A percentile compares a stretch with the other conserved stretches of the same genome.
Conservation (phyloP, 768 basidiomycete species). For the Lactarius trivialis region DNA sequence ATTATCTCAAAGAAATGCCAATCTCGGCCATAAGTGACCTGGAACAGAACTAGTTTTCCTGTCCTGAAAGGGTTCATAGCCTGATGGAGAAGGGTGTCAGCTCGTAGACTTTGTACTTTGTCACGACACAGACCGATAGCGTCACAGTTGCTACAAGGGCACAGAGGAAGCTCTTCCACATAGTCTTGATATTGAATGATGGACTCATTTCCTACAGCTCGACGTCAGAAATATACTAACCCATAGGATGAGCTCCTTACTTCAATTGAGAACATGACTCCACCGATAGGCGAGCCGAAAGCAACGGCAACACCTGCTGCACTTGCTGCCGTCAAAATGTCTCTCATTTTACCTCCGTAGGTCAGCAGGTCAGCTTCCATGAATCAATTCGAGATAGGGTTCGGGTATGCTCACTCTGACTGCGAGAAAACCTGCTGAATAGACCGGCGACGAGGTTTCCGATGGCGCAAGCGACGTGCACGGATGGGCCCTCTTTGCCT, state of each 20-base stretch:
- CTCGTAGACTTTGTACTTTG: neutral
- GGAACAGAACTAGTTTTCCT: constrained; percentile 95
- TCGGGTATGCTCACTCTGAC: constrained; percentile 58
- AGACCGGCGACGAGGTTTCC: constrained; percentile 84
- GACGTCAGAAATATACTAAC: neutral
- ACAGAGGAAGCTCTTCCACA: constrained; percentile 98
- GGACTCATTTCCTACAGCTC: constrained; percentile 91
- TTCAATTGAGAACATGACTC: constrained; percentile 96
- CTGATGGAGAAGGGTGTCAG: constrained; percentile 34
- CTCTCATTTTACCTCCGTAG: constrained; percentile 65
- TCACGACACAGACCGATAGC: constrained; percentile 61
- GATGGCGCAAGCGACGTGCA: constrained; percentile 93
- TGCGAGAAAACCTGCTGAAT: constrained; percentile 76
- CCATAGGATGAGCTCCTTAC: constrained; percentile 35
- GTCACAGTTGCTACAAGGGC: constrained; percentile 96
- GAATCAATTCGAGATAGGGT: neutral
- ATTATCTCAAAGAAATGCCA: constrained; percentile 99
- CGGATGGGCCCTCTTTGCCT: constrained; percentile 97
- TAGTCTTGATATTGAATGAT: constrained; percentile 92
- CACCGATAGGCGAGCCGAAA: constrained; percentile 96
- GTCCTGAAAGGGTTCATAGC: constrained; percentile 98
- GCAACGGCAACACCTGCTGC: constrained; percentile 98
- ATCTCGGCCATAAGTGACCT: constrained; percentile 93
- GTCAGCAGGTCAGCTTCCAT: constrained; percentile 20
- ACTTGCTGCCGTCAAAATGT: constrained; percentile 90